These are phyloP conservation scores for Hanseniaspora uvarum DNA, from an alignment of 1,139 yeast species.

Conservation along the genomic window DNA sequence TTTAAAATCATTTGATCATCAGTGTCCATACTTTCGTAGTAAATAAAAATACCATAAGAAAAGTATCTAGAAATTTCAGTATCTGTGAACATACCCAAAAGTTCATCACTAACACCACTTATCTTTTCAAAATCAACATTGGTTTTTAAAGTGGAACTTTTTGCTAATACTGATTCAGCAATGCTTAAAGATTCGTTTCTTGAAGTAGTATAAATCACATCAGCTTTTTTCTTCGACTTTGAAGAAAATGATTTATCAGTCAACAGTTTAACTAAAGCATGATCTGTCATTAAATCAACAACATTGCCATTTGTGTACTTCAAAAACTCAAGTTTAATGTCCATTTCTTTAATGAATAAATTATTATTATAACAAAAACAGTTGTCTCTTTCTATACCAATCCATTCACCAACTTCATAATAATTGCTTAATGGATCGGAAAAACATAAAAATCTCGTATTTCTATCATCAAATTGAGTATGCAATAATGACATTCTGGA, in stretches of 20 bases:
- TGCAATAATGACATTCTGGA: constrained; percentile 64
- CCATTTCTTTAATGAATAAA: background rate
- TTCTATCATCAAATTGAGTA: constrained; percentile 44
- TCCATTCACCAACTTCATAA: constrained; percentile 75
- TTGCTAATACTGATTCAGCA: constrained; percentile 37
- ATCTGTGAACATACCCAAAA: constrained; percentile 42
- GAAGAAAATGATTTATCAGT: constrained; percentile 11
- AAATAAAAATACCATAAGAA: constrained; percentile 57
- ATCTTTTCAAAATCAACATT: constrained; percentile 34
- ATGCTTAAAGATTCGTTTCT: constrained; percentile 48
- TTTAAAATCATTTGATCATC: constrained; percentile 46
- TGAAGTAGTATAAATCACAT: constrained; percentile 46
- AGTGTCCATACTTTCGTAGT: constrained; percentile 49
- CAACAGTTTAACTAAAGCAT: background rate
- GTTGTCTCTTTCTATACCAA: constrained; percentile 51
- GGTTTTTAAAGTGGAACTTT: constrained; percentile 29
- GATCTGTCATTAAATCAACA: background rate
- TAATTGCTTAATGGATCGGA: constrained; percentile 64
- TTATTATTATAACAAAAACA: constrained; percentile 44
- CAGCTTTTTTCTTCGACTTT: background rate
- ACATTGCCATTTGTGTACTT: background rate
- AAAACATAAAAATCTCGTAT: constrained; percentile 54
- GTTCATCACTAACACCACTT: constrained; percentile 36
- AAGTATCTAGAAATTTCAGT: constrained; percentile 37
- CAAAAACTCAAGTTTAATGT: background rate